Base-by-base conservation (phyloP, 176 grass and related monocot genomes). In the Phyllostachys edulis region DNA sequence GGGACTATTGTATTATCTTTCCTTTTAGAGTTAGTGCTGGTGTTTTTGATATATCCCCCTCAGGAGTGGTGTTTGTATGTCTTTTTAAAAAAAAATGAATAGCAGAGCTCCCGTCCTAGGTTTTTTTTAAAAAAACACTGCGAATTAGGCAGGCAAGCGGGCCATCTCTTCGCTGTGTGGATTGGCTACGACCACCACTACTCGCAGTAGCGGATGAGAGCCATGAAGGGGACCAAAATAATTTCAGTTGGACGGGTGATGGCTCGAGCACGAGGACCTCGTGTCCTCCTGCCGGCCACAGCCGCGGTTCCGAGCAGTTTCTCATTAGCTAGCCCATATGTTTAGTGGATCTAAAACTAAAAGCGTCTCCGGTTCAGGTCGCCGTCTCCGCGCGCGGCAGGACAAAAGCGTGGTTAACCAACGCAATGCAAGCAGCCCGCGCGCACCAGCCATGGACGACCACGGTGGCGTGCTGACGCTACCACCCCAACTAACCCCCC, bases 221-320 rank as follows among this genome's bases (percentile, higher is more conserved):
- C 16, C 13, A 42, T 6, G 15, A 14, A 49, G 46, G 38, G 26
- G 67, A 39, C 24, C 3, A n/a, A 72, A 21, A 6, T 4, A 27
- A 46, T 5, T 9, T 0, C 7, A n/a, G 4, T 4, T 21, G 7
- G 46, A 79, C 50, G 71, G n/a, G 17, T 9, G 59, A 13, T 41
- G 44, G 44, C 70, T 18, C 41, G 15, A 6, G 6, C 71, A 87
- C 71, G 89, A 90, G 80, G 69, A 83, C 32, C 51, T 84, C 89
- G 85, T 84, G 85, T 27, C 13, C 61, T 63, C 23, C 60, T 63
- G 75, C 75, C 85, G 85, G 63, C 89, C 89, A 80, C 75, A 52
- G n/a, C 20, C 9, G 68, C 24, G 17, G 21, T 60, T 67, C 20
- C 32, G 14, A 56, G 38, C 67, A 41, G 21, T 75, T 56, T 83